A percentile compares a stretch with the other conserved stretches of the same genome.
Conservation (phyloP, 768 basidiomycete genomes). For the Tricholomella constricta region DNA sequence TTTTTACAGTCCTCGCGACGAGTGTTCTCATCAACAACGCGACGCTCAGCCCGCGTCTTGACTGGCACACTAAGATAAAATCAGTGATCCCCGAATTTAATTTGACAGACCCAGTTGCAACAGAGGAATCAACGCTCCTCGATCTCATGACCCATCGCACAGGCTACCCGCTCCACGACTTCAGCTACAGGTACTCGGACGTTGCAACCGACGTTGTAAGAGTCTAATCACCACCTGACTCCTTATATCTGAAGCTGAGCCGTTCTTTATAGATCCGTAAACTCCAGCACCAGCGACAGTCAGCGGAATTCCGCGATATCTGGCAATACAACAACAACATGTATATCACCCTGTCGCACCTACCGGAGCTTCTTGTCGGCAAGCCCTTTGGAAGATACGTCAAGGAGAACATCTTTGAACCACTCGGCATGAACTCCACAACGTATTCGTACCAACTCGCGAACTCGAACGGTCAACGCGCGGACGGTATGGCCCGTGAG, state of each 20-base stretch:
- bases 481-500: slow-evolving; percentile 24
- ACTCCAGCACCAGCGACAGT: slow-evolving; percentile 26
- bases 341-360: slow-evolving; percentile 26
- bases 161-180: slow-evolving; percentile 20
- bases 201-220: slow-evolving; percentile 8
- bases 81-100: slow-evolving; percentile 27
- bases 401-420: slow-evolving; percentile 27
- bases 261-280: slow-evolving; percentile 13
- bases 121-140: slow-evolving; percentile 16
- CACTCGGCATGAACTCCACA: slow-evolving; percentile 27
- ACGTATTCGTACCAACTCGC: slow-evolving; percentile 29
- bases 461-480: slow-evolving; percentile 22
- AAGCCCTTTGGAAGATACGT: slow-evolving; percentile 27
- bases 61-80: slow-evolving; percentile 27
- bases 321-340: slow-evolving; percentile 33
- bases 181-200: slow-evolving; percentile 12
- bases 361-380: slow-evolving; percentile 20
- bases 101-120: slow-evolving; percentile 24
- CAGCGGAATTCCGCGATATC: slow-evolving; percentile 28
- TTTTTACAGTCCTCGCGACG: slow-evolving; percentile 26
- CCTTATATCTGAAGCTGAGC: not conserved
- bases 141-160: slow-evolving; percentile 25
- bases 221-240: not conserved
- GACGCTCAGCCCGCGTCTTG: slow-evolving; percentile 23
- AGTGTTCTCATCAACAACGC: slow-evolving; percentile 29